Evolutionary conservation across 2,329 filamentous ascomycete genomes (phyloP).

Genomic region (Rutstroemia sp.): DNA sequence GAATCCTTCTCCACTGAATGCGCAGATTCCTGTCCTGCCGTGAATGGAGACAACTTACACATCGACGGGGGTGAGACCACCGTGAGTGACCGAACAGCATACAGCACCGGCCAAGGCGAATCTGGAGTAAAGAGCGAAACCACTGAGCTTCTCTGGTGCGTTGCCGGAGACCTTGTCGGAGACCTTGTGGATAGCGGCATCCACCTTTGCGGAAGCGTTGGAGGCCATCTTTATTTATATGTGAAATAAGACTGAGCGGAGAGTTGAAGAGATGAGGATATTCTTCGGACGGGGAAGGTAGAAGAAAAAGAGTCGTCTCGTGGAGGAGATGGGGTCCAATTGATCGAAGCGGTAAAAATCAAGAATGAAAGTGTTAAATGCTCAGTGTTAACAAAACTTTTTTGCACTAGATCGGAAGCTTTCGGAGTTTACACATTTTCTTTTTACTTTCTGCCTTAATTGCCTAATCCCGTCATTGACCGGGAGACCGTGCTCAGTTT

Average conservation of each 20-base stretch:
- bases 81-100: constrained; percentile 98
- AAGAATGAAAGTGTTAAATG: not conserved
- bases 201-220: constrained; percentile 21
- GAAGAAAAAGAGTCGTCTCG: not conserved
- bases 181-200: constrained; percentile 27
- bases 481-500: not conserved
- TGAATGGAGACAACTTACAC: constrained; percentile 63
- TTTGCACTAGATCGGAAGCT: not conserved
- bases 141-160: constrained; percentile 43
- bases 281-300: not conserved
- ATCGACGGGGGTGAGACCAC: constrained; percentile 94
- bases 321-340: constrained; percentile 2
- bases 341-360: not conserved
- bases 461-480: not conserved
- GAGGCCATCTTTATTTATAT: constrained; percentile 27
- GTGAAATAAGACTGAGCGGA: constrained; percentile 14
- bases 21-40: not conserved
- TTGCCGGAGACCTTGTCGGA: constrained; percentile 25
- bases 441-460: not conserved
- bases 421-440: not conserved
- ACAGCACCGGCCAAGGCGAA: constrained; percentile 96
- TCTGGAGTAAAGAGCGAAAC: constrained; percentile 77
- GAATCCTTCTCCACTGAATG: not conserved
- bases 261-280: not conserved
- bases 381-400: not conserved